Evolutionary conservation across 1,139 yeast species (phyloP), one percentile per base, ranked within the genome.

Genomic region (Komagataea norvegica): DNA sequence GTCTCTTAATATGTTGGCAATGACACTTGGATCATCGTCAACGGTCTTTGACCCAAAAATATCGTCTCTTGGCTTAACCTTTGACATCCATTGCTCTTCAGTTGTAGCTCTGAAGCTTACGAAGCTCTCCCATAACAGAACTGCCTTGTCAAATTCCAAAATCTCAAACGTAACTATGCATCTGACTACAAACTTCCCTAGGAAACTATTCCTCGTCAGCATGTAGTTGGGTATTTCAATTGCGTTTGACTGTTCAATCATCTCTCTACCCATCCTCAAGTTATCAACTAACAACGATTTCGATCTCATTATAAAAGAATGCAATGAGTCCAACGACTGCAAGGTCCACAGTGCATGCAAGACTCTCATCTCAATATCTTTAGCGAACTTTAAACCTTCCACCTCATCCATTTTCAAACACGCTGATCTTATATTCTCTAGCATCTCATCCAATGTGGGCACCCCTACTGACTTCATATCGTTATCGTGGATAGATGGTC

Each of bases 61-160:
- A 29, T 45, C 49, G 19, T 37, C 28, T 18, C 27, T 36, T 8
- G 46, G 34, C 6, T 36, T 35, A 14, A 37, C 33, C 13, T 29
- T 38, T 11, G 34, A 10, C 11, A 19, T 27, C 48, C 49, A 47
- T 13, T 34, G 17, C 1, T 34, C 30, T 9, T 36, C 46, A 3
- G 70, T 55, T 1, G 65, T 48, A 27, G 66, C 69, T 42, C 84
- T 60, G 52, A 75, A 80, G 20, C 64, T 65, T 5, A 66, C 57
- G 54, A 79, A 76, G 1, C 78, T 68, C 26, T 63, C 66, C 70
- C 77, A 80, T n/a, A 82, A 54, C 6, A 64, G 52, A 9, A 68
- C 59, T 2, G 68, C 60, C 47, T 78, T 83, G 43, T 79, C 84
- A 51, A 80, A 81, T 42, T 72, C 74, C 36, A 82, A 55, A 2